phyloP scores from a whole-genome alignment of 2,329 filamentous ascomycete species.

The Niveomyces coronatus region DNA sequence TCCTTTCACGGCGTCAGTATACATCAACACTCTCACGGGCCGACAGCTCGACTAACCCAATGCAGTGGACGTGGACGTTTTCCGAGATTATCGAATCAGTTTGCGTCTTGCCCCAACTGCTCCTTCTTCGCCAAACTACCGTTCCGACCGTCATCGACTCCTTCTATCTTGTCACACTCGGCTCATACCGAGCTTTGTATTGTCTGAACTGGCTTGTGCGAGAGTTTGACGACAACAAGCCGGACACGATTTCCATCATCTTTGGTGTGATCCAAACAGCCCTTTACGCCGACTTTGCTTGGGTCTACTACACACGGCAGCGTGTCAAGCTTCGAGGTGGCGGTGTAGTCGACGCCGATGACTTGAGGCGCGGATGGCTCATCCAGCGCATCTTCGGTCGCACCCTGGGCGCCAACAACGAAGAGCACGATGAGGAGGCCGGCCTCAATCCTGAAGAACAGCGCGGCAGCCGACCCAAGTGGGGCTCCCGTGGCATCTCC shows the following conservation, averaged over 20 bases:
- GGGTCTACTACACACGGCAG: constrained; percentile 92
- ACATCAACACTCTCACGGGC: neutral
- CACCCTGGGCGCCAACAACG: constrained; percentile 29
- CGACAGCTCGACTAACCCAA: constrained; percentile 2
- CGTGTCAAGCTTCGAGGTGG: constrained; percentile 84
- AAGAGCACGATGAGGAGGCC: constrained; percentile 50
- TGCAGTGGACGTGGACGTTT: constrained; percentile 73
- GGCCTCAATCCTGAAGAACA: constrained; percentile 32
- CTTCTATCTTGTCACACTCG: constrained; percentile 84
- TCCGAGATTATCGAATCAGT: constrained; percentile 87
- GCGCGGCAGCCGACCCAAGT: constrained; percentile 37
- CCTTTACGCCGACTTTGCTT: constrained; percentile 87
- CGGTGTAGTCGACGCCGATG: constrained; percentile 81
- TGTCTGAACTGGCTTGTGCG: constrained; percentile 84
- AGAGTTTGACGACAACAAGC: constrained; percentile 47
- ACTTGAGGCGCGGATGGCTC: constrained; percentile 76
- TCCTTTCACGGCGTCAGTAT: constrained; percentile 38
- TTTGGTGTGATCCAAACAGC: constrained; percentile 86
- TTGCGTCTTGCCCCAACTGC: constrained; percentile 80
- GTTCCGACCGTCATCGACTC: constrained; percentile 94
- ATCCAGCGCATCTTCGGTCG: constrained; percentile 67
- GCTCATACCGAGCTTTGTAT: constrained; percentile 81
- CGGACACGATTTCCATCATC: constrained; percentile 65
- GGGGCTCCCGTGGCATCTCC: constrained; percentile 55
- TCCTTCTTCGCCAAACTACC: constrained; percentile 86